Base-by-base conservation (phyloP, 2,329 filamentous ascomycete genomes). In the Aspergillus persii region DNA sequence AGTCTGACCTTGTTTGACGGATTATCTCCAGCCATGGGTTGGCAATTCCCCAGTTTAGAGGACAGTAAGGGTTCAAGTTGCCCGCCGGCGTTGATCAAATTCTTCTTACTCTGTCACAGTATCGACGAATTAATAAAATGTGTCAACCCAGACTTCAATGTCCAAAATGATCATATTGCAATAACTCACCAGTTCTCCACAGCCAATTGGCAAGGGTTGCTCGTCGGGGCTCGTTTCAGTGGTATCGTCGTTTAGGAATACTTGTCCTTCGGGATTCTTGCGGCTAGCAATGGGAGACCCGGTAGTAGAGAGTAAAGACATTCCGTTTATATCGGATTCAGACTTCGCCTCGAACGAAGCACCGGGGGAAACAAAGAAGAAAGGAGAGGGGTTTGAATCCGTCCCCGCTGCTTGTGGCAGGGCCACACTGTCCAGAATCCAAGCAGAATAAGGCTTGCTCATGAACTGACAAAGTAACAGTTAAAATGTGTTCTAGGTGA, bases 1-100 rank as follows among this genome's bases (percentile, higher is more conserved):
- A 61, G 57, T 61, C 71, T 68, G 65, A 76, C 78, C 77, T 79
- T 78, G 63, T 63, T 71, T 30, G 68, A 69, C n/a, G 61, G 64
- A 26, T 56, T 52, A n/a, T 71, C 69, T 44, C 69, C 62, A 39
- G 61, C 49, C 8, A 62, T 56, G 41, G 63, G 62, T 53, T 75
- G 72, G 11, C 70, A 60, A 50, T 73, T 74, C 41, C 70, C 74
- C 54, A 75, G 63, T 46, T 72, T 77, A 12, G 71, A 73, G 11
- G 66, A 69, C 49, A 72, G 66, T n/a, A 74, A 56, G 29, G 70
- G 68, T 58, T 74, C 71, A 3, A 73, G 67, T 33, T 68, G 61
- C 52, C 67, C 66, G 31, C 65, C 68, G 47, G 65, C 66, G 30
- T 59, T 60, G 57, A 59, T 65, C 27, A 58, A 59, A 56, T 71